Conservation (phyloP, 23 red algal species). For the Agarophyton chilense region DNA sequence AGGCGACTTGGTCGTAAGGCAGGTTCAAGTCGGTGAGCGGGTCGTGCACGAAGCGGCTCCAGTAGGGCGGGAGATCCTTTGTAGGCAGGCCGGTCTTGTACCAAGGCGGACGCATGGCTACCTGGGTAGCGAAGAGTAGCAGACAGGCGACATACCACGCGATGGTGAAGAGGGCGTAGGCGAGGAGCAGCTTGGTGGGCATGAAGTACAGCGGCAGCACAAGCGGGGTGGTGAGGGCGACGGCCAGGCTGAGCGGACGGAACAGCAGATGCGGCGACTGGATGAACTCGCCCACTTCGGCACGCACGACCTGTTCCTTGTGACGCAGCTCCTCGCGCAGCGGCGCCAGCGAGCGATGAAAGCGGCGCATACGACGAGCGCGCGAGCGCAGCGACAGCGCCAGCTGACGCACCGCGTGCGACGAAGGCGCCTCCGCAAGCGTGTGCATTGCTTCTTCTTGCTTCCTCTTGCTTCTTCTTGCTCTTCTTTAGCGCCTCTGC, state of each 20-base stretch:
- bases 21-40: conserved; percentile 69
- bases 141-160: conserved; percentile 79
- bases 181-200: conserved; percentile 35
- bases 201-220: conserved; percentile 77
- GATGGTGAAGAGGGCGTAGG: conserved; percentile 44
- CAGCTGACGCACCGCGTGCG: neutral
- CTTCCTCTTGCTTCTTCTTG: too few relatives aligned
- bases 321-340: neutral
- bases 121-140: conserved; percentile 77
- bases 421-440: neutral
- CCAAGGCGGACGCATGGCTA: conserved; percentile 96
- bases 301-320: conserved; percentile 11
- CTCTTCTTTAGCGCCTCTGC: too few relatives aligned
- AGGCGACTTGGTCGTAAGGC: conserved; percentile 57
- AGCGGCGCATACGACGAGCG: neutral
- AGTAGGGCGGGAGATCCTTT: conserved; percentile 81
- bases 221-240: conserved; percentile 60
- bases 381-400: conserved; percentile 31
- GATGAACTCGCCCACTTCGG: conserved; percentile 57
- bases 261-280: conserved; percentile 71
- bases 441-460: neutral
- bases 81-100: conserved; percentile 65
- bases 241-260: conserved; percentile 58
- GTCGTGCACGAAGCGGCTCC: conserved; percentile 81
- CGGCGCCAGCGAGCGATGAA: neutral